Evolutionary conservation across 1,284 basidiomycete species (phyloP), one percentile per base, ranked within the genome.

Genomic region (Rhodotorula sp.): DNA sequence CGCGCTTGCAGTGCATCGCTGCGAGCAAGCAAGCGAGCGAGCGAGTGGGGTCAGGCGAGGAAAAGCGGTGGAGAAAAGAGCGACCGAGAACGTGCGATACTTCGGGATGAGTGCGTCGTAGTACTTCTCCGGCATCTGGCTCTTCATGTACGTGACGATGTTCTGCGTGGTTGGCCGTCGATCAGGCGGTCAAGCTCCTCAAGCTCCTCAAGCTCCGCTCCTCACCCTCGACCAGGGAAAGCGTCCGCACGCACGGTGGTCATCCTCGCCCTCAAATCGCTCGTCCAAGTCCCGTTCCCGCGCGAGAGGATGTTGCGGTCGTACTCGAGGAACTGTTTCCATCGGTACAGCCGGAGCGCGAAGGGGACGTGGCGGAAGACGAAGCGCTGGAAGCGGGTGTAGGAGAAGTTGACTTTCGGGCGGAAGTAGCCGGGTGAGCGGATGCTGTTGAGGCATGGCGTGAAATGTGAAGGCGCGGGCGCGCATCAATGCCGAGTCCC

Each of bases 321-420:
- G 65, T 67, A 65, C 34, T 67, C 62, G 60, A 60, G 54, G 62
- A 67, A 67, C 53, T 86, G 79, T 59, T 71, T 79, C 63, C 81
- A 83, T 22, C 86, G 81, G 75, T 87, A 85, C 37, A 77, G 74
- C 52, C 82, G 78, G 79, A 85, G 81, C 2, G 82, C 75, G 47
- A 83, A 79, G 1, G 86, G 86, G 40, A 86, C 72, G 76, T 83
- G 76, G 0, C 81, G 80, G 70, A 86, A 87, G 30, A 83, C 75
- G 83, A 83, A 84, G 77, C 84, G 40, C 44, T 62, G 52, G 16
- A 55, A 40, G 11, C 11, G 1, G 20, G 53, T 79, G 79, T 86
- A 86, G 11, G 71, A 65, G 52, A 76, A 81, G 66, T 86, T 81
- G 59, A 76, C 58, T 81, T 83, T 81, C 8, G 82, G 81, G 11